A percentile compares a stretch with the other conserved stretches of the same genome.
Conservation (phyloP, 1,284 basidiomycete genomes). For the Ganoderma resinaceum region DNA sequence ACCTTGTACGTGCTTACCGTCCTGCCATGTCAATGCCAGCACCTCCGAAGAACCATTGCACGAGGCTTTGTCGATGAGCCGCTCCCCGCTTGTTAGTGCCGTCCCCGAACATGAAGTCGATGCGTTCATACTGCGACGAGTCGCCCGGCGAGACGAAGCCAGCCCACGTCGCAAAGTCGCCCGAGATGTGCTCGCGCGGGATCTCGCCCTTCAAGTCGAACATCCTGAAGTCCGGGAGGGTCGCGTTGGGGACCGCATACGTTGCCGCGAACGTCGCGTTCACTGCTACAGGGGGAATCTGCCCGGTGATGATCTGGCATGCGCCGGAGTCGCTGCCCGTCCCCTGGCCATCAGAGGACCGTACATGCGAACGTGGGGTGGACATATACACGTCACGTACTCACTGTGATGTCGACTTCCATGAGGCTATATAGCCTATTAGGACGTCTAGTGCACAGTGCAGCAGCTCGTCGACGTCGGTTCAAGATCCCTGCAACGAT, state of each 20-base stretch:
- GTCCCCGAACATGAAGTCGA: conserved; percentile 63
- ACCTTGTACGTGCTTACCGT: conserved; percentile 48
- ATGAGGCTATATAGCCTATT: not conserved
- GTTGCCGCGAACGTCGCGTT: conserved; percentile 51
- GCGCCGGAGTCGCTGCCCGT: conserved; percentile 54
- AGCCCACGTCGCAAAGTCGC: conserved; percentile 63
- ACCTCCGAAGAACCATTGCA: not conserved
- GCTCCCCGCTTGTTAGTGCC: conserved; percentile 56
- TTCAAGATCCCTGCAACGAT: too few relatives aligned
- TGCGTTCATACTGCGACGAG: conserved; percentile 48
- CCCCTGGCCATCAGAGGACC: conserved; percentile 35
- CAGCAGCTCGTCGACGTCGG: too few relatives aligned
- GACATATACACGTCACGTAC: too few relatives aligned
- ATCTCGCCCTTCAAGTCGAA: conserved; percentile 53
- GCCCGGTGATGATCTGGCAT: conserved; percentile 58
- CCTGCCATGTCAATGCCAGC: conserved; percentile 38
- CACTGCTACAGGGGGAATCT: conserved; percentile 46
- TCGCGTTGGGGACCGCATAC: conserved; percentile 44
- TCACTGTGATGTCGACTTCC: not conserved
- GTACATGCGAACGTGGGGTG: conserved; percentile 23
- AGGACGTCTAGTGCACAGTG: not conserved
- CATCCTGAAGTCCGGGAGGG: conserved; percentile 50
- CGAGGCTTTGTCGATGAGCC: too few relatives aligned
- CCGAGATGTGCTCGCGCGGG: conserved; percentile 50
- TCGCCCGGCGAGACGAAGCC: conserved; percentile 53